These are phyloP conservation scores for Komagataea norvegica DNA, from an alignment of 1,139 yeast genomes.

Conservation along the genomic window DNA sequence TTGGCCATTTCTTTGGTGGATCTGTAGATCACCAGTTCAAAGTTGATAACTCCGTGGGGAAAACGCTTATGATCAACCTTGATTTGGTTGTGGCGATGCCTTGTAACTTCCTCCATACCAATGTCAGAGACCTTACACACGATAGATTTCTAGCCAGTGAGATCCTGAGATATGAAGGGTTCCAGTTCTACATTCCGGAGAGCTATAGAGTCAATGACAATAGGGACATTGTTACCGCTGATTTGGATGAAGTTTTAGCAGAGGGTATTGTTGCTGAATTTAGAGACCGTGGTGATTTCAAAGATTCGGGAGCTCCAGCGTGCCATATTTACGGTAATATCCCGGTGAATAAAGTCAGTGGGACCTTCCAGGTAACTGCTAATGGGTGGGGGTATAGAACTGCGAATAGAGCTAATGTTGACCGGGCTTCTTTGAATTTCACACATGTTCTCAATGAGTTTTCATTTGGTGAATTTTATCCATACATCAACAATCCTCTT, in stretches of 20 bases:
- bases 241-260: slow-evolving; percentile 58
- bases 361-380: slow-evolving; percentile 82
- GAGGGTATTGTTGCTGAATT: slow-evolving; percentile 65
- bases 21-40: slow-evolving; percentile 71
- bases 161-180: slow-evolving; percentile 62
- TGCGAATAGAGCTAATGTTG: slow-evolving; percentile 39
- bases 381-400: slow-evolving; percentile 58
- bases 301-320: slow-evolving; percentile 54
- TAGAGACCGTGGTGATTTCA: slow-evolving; percentile 33
- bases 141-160: slow-evolving; percentile 80
- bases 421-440: slow-evolving; percentile 56
- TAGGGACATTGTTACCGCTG: slow-evolving; percentile 53
- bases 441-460: slow-evolving; percentile 83
- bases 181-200: slow-evolving; percentile 49
- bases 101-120: slow-evolving; percentile 69
- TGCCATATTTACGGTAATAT: slow-evolving; percentile 86
- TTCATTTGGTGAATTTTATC: slow-evolving; percentile 88
- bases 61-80: slow-evolving; percentile 63
- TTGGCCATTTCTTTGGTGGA: slow-evolving; percentile 85
- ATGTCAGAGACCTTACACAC: slow-evolving; percentile 70
- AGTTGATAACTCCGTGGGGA: slow-evolving; percentile 61
- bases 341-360: slow-evolving; percentile 81
- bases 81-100: slow-evolving; percentile 84
- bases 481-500: slow-evolving; percentile 79
- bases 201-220: slow-evolving; percentile 43